Percentiles rank a stretch among this genome's conserved stretches.
Evolutionary conservation across 1,284 basidiomycete genomes (phyloP).

Genomic region (Stereum hirsutum): DNA sequence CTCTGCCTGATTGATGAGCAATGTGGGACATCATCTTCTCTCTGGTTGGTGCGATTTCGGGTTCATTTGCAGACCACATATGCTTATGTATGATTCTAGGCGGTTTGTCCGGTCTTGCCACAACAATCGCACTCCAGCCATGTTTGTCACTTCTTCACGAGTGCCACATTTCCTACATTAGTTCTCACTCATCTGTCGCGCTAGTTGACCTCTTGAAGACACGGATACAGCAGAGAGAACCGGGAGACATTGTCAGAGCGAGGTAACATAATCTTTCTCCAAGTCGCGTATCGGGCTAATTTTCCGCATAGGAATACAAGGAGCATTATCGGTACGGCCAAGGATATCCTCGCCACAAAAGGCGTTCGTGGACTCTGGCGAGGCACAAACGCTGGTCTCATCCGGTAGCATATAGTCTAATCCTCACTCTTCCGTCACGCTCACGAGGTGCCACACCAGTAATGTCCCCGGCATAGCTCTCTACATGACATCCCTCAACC

Average conservation of each 20-base stretch:
- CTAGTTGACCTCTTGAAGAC: constrained; percentile 88
- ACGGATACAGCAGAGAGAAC: constrained; percentile 72
- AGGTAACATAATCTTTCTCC: constrained; percentile 12
- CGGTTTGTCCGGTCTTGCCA: constrained; percentile 66
- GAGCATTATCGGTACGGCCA: constrained; percentile 40
- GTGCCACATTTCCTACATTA: neutral
- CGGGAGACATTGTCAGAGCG: constrained; percentile 26
- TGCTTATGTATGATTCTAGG: constrained; percentile 28
- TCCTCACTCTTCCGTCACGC: neutral
- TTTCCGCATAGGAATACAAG: constrained; percentile 19
- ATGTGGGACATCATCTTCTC: constrained; percentile 64
- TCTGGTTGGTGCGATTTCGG: constrained; percentile 40
- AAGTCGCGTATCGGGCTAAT: constrained; percentile 3
- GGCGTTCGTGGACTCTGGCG: constrained; percentile 76
- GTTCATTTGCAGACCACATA: constrained; percentile 1
- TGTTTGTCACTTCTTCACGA: constrained; percentile 33
- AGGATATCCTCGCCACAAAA: constrained; percentile 48
- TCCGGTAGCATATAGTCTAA: constrained; percentile 37
- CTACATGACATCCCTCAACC: constrained; percentile 83
- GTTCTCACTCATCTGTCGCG: constrained; percentile 3
- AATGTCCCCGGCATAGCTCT: constrained; percentile 91
- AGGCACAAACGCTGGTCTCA: constrained; percentile 76
- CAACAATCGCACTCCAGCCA: constrained; percentile 70
- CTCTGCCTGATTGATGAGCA: constrained; percentile 48
- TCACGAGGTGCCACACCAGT: constrained; percentile 28